Conservation (phyloP, 1,139 yeast species). For the Zygoascus meyerae region DNA sequence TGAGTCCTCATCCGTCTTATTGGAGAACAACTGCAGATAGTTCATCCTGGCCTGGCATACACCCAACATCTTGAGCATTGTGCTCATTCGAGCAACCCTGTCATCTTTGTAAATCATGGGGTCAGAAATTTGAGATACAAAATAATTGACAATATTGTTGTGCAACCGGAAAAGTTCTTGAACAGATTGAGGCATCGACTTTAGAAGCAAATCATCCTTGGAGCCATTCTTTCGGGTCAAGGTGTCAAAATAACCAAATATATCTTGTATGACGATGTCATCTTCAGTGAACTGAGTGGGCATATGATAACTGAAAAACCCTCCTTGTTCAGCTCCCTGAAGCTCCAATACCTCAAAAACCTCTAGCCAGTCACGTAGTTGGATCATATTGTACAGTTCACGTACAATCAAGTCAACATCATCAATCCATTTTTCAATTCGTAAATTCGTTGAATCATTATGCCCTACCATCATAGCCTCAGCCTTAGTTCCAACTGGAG, state of each 20-base stretch:
- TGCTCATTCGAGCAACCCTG: conserved; percentile 65
- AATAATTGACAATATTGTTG: conserved; percentile 57
- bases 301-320: conserved; percentile 54
- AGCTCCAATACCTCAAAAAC: conserved; percentile 69
- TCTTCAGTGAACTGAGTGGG: conserved; percentile 47
- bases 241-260: conserved; percentile 63
- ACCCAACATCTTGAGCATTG: conserved; percentile 61
- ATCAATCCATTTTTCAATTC: conserved; percentile 52
- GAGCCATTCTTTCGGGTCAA: conserved; percentile 37
- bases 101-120: conserved; percentile 43
- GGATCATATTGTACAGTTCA: conserved; percentile 54
- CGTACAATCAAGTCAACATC: conserved; percentile 60
- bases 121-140: conserved; percentile 63
- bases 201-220: conserved; percentile 38
- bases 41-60: conserved; percentile 67
- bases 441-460: conserved; percentile 20
- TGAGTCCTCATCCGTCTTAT: conserved; percentile 21
- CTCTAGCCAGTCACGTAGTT: conserved; percentile 73
- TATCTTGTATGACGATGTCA: conserved; percentile 57
- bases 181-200: conserved; percentile 65
- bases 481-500: conserved; percentile 22
- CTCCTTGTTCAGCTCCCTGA: conserved; percentile 49
- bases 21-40: conserved; percentile 48
- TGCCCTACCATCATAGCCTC: conserved; percentile 23
- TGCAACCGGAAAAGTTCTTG: conserved; percentile 64